Conservation (phyloP, 305 asterid species). For the Fraxinus sp. region DNA sequence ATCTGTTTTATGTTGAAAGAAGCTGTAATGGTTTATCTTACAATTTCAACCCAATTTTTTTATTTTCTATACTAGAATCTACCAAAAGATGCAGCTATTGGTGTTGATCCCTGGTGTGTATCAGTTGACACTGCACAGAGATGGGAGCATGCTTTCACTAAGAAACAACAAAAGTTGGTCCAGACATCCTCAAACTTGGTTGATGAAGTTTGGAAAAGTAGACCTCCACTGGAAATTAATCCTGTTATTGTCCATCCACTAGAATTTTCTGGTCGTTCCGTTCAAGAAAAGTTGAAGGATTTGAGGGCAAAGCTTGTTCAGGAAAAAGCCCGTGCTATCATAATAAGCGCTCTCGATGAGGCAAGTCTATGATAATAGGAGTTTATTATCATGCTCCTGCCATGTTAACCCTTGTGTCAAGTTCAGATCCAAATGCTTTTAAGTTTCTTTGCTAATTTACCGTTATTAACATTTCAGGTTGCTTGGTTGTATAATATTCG, state of each 20-base stretch:
- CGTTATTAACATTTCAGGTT: constrained; percentile 49
- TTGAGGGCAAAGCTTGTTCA: constrained; percentile 70
- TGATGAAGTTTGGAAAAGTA: constrained; percentile 84
- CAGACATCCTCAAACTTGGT: constrained; percentile 70
- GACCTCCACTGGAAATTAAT: constrained; percentile 67
- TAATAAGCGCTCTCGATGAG: constrained; percentile 82
- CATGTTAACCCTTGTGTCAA: background rate
- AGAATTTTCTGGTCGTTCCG: constrained; percentile 77
- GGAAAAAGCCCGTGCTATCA: constrained; percentile 70
- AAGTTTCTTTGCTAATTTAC: constrained; percentile 14
- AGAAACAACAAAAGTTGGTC: constrained; percentile 72
- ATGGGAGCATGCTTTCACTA: constrained; percentile 76
- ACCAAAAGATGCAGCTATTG: constrained; percentile 67
- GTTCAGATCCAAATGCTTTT: constrained; percentile 4
- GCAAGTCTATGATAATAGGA: constrained; percentile 34
- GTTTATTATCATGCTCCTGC: constrained; percentile 3
- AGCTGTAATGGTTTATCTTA: background rate
- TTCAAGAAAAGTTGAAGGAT: constrained; percentile 74
- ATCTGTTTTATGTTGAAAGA: constrained; percentile 12
- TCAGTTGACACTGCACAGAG: constrained; percentile 85
- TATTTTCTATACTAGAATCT: constrained; percentile 59
- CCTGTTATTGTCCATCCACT: constrained; percentile 72
- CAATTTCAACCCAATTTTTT: constrained; percentile 9
- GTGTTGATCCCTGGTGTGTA: constrained; percentile 92
- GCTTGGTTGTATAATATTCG: constrained; percentile 92